phyloP scores from a whole-genome alignment of 2,329 filamentous ascomycete genomes.

The Claviceps purpurea region DNA sequence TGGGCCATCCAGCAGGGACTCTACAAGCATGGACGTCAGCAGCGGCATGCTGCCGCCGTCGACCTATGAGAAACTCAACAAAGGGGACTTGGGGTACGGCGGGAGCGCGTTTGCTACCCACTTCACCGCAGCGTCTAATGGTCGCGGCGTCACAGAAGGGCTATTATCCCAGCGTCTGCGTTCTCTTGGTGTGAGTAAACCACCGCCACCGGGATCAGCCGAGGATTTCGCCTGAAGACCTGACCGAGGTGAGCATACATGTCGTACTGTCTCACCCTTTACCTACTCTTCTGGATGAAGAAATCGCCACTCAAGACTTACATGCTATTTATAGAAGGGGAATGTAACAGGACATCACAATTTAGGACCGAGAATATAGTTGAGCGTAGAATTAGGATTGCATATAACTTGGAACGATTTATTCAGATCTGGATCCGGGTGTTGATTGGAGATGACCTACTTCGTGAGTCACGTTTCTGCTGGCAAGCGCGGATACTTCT shows the following conservation, averaged over 20 bases:
- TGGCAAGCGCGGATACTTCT: too few species aligned
- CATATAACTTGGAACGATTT: too few species aligned
- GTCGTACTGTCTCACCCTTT: too few species aligned
- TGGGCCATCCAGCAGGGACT: constrained; percentile 24
- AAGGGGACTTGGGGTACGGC: constrained; percentile 50
- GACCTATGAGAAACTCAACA: constrained; percentile 54
- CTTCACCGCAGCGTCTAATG: constrained; percentile 21
- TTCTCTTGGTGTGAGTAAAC: constrained; percentile 39
- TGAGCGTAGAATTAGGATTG: too few species aligned
- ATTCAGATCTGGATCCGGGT: too few species aligned
- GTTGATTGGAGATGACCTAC: too few species aligned
- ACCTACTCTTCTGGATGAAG: too few species aligned
- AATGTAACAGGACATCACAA: too few species aligned
- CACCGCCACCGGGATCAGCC: constrained; percentile 3
- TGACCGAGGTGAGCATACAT: background rate
- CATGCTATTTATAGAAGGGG: too few species aligned
- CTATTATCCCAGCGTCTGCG: constrained; percentile 57
- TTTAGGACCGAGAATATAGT: too few species aligned
- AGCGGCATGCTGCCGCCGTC: constrained; percentile 20
- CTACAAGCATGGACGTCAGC: constrained; percentile 15
- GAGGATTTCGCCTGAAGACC: constrained; percentile 6
- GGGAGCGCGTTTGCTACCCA: constrained; percentile 32
- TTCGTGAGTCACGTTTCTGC: too few species aligned
- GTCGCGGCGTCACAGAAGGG: constrained; percentile 36
- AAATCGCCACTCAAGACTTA: too few species aligned